Evolutionary conservation across 352 stramenopile genomes (phyloP).

Genomic region (Aphanomyces euteiches): DNA sequence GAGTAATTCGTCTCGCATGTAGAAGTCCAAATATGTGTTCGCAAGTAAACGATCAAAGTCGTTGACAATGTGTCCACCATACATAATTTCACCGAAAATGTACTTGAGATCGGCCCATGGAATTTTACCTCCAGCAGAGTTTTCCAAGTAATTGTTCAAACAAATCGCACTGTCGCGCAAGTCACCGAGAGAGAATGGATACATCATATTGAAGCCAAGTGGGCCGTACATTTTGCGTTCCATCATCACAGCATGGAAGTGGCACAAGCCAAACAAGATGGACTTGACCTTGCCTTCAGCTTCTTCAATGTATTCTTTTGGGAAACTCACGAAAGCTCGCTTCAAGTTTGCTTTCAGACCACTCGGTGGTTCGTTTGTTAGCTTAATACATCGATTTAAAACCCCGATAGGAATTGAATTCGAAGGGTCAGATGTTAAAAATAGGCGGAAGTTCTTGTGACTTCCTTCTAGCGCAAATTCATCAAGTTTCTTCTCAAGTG

Average conservation of each 20-base stretch:
- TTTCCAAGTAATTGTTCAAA: slow-evolving; percentile 96
- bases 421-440: slow-evolving; percentile 92
- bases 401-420: slow-evolving; percentile 94
- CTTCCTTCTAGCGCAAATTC: slow-evolving; percentile 91
- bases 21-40: slow-evolving; percentile 97
- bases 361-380: slow-evolving; percentile 94
- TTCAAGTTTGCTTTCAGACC: slow-evolving; percentile 96
- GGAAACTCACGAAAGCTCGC: slow-evolving; percentile 94
- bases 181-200: slow-evolving; percentile 96
- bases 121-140: slow-evolving; percentile 91
- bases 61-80: slow-evolving; percentile 95
- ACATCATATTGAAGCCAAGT: slow-evolving; percentile 99
- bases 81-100: slow-evolving; percentile 97
- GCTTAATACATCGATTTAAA: slow-evolving; percentile 95
- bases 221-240: slow-evolving; percentile 97
- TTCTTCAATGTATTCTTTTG: slow-evolving; percentile 95
- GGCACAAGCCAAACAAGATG: slow-evolving; percentile 96
- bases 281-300: slow-evolving; percentile 94
- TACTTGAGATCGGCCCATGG: slow-evolving; percentile 96
- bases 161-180: slow-evolving; percentile 93
- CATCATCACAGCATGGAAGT: slow-evolving; percentile 97
- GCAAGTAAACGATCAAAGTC: slow-evolving; percentile 93
- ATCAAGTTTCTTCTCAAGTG: slow-evolving; percentile 97
- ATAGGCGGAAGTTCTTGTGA: slow-evolving; percentile 94
- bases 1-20: slow-evolving; percentile 96